Percentiles rank a stretch among this genome's conserved stretches.
These are phyloP conservation scores for Fomitopsis betulina DNA, from an alignment of 1,284 basidiomycete genomes.

Conservation along the genomic window DNA sequence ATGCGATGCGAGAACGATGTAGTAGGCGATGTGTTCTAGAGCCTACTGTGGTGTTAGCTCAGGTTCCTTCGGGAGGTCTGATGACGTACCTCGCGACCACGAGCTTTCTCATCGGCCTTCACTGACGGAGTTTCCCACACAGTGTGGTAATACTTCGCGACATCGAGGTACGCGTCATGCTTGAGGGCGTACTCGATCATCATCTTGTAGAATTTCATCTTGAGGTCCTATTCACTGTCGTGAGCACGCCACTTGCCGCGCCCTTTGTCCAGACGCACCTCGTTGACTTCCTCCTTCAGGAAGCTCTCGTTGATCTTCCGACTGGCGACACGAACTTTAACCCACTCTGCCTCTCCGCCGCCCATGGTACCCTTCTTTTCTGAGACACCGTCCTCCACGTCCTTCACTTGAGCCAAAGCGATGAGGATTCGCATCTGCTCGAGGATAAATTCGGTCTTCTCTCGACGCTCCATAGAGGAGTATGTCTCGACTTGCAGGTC, in stretches of 20 bases:
- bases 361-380: constrained; percentile 54
- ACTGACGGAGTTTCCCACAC: constrained; percentile 95
- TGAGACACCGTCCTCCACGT: constrained; percentile 48
- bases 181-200: constrained; percentile 95
- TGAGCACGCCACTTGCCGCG: constrained; percentile 3
- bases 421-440: constrained; percentile 95
- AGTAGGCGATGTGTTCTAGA: constrained; percentile 91
- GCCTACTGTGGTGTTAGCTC: constrained; percentile 45
- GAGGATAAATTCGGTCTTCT: constrained; percentile 98
- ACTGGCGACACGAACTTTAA: constrained; percentile 86
- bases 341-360: constrained; percentile 84
- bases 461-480: constrained; percentile 94
- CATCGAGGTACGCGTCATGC: constrained; percentile 85
- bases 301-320: constrained; percentile 95
- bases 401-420: constrained; percentile 68
- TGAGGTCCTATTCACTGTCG: constrained; percentile 70
- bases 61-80: not conserved
- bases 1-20: constrained; percentile 89
- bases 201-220: constrained; percentile 92
- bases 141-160: constrained; percentile 93
- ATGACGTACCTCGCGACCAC: constrained; percentile 67
- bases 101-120: constrained; percentile 72
- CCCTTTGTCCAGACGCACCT: constrained; percentile 47
- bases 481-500: constrained; percentile 99
- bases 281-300: constrained; percentile 84